A percentile compares a stretch with the other conserved stretches of the same genome.
phyloP scores from a whole-genome alignment of 2,329 filamentous ascomycete species.

The Onygenales sp. region DNA sequence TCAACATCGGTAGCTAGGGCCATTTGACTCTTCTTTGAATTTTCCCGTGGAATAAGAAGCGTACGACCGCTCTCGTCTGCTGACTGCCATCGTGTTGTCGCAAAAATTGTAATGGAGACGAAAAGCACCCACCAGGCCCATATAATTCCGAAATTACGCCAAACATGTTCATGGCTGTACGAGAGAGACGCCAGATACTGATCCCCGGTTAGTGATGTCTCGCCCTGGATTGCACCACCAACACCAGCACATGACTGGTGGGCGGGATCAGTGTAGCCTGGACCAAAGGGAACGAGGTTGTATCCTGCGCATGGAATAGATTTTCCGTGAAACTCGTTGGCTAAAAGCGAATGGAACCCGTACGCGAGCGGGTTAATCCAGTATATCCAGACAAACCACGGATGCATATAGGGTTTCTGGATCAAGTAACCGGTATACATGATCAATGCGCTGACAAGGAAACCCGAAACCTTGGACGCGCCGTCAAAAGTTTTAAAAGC shows the following conservation, averaged over 20 bases:
- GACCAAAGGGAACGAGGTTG: conserved; percentile 49
- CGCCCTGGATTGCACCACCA: conserved; percentile 42
- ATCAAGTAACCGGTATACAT: conserved; percentile 36
- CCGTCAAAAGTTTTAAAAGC: conserved; percentile 48
- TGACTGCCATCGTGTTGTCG: no score
- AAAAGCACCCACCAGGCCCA: no score
- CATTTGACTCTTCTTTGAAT: no score
- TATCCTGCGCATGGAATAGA: conserved; percentile 46
- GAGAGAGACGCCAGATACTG: conserved; percentile 45
- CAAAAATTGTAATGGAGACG: conserved; percentile 37
- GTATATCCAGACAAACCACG: conserved; percentile 74
- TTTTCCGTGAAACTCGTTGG: conserved; percentile 63
- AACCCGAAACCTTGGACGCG: conserved; percentile 45
- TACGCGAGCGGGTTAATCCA: conserved; percentile 72
- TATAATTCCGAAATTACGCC: conserved; percentile 61
- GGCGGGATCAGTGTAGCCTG: conserved; percentile 38
- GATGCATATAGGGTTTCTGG: conserved; percentile 39
- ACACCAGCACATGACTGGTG: conserved; percentile 50
- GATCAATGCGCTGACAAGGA: conserved; percentile 25
- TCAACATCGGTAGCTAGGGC: no score
- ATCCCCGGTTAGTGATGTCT: conserved; percentile 39
- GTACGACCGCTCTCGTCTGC: no score
- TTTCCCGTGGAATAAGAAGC: no score
- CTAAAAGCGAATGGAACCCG: conserved; percentile 67
- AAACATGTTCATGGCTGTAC: conserved; percentile 42